Percentiles rank a stretch among this genome's conserved stretches.
phyloP scores from a whole-genome alignment of 2,329 filamentous ascomycete genomes.

The Intubia oerlemansii region DNA sequence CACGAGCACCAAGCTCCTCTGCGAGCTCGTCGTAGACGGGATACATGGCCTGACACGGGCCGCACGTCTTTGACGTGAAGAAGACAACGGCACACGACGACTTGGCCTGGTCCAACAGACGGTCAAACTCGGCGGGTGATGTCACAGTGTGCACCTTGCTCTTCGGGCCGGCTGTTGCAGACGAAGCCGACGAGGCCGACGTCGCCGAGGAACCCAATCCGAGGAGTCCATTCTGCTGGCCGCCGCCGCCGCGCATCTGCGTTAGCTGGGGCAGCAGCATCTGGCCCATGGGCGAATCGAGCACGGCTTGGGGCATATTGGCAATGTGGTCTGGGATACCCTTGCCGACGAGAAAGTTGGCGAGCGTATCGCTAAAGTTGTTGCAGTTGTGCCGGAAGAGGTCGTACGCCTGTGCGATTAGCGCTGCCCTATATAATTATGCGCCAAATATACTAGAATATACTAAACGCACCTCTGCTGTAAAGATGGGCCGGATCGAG shows the following conservation, averaged over 20 bases:
- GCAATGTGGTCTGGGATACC: slow-evolving; percentile 77
- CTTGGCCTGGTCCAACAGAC: slow-evolving; percentile 34
- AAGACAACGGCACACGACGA: slow-evolving; percentile 63
- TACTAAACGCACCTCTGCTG: slow-evolving; percentile 31
- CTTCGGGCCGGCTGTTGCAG: slow-evolving; percentile 15
- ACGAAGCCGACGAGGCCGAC: too few species aligned
- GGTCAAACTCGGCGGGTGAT: slow-evolving; percentile 28
- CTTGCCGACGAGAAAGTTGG: slow-evolving; percentile 72
- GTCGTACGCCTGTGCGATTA: slow-evolving; percentile 57
- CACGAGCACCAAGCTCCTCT: slow-evolving; percentile 44
- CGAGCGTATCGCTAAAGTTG: slow-evolving; percentile 85
- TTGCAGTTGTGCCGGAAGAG: slow-evolving; percentile 89
- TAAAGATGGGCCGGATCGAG: slow-evolving; percentile 65
- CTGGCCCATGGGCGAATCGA: slow-evolving; percentile 70
- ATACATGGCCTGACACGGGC: slow-evolving; percentile 67
- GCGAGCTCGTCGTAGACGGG: slow-evolving; percentile 66
- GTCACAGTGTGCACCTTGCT: not conserved
- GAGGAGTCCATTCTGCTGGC: slow-evolving; percentile 13
- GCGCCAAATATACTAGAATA: too few species aligned
- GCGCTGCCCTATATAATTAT: too few species aligned
- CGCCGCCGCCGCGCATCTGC: slow-evolving; percentile 26
- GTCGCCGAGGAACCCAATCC: too few species aligned
- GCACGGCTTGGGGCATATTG: slow-evolving; percentile 64
- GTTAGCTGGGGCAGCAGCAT: slow-evolving; percentile 59
- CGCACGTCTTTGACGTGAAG: slow-evolving; percentile 77